phyloP scores from a whole-genome alignment of 1,139 yeast species.

The Saccharomyces pastorianus region DNA sequence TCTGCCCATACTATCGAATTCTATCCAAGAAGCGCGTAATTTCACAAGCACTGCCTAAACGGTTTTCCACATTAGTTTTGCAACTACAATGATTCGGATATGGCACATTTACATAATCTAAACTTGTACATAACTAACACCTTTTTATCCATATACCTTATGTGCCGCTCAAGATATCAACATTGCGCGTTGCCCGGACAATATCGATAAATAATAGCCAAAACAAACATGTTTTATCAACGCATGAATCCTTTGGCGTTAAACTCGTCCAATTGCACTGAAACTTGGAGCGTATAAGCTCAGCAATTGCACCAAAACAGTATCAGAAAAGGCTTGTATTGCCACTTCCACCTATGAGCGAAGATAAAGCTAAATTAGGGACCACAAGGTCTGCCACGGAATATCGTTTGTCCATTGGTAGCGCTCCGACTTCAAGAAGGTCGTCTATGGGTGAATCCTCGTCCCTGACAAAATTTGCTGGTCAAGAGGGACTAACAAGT shows the following conservation, averaged over 20 bases:
- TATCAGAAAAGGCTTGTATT: neutral
- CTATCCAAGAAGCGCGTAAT: neutral
- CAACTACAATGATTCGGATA: no score
- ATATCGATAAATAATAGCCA: neutral
- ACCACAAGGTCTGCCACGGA: slow-evolving; percentile 24
- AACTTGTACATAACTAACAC: neutral
- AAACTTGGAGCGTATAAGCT: neutral
- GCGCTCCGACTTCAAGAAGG: slow-evolving; percentile 30
- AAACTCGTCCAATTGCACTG: neutral
- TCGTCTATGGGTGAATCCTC: slow-evolving; percentile 23
- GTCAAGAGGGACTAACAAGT: slow-evolving; percentile 4
- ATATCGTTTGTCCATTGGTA: slow-evolving; percentile 28
- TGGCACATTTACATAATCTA: neutral
- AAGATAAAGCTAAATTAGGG: slow-evolving; percentile 11
- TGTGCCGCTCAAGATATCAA: neutral
- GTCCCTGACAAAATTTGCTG: slow-evolving; percentile 2
- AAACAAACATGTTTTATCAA: neutral
- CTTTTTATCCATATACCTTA: neutral
- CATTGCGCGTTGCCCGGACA: neutral
- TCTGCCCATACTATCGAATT: neutral
- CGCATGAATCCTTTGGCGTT: neutral
- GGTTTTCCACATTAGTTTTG: neutral
- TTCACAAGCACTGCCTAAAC: neutral
- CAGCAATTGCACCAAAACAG: neutral
- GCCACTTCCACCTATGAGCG: slow-evolving; percentile 9